Base-by-base conservation (phyloP, 257 asterid species). In the Lantana camara region DNA sequence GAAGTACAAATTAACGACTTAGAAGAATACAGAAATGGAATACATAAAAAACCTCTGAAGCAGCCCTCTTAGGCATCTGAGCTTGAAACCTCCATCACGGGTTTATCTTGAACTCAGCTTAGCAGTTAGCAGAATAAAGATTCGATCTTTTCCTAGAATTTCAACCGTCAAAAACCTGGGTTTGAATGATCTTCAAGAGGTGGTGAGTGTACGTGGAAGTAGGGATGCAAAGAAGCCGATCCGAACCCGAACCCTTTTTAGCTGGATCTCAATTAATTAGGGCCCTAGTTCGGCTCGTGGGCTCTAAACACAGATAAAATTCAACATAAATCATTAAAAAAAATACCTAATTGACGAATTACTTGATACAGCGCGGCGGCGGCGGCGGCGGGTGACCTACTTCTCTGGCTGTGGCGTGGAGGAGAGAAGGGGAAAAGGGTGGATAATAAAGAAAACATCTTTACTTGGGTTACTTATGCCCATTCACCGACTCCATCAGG, bases 41-140 rank as follows among this genome's bases (percentile, higher is more conserved):
- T 2, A 66, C 60, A 17, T 82, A 84, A 53, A 90, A 90, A 17
- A 90, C 75, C 72, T 81, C 82, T 13, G 83, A 63, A 35, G 77
- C 65, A 66, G 60, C 71, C 75, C 80, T 67, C 66, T 67, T 74
- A 53, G 83, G 74, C 94, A 89, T 86, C 63, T 13, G 60, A 64
- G 53, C 30, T 14, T 35, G 58, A 34, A 47, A 54, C 41, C 48
- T 73, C 64, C 74, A 75, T 75, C 7, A 9, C 17, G 5, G 20
- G 38, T 45, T 15, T n/a, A n/a, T 3, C 27, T 4, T 23, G 30
- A 62, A 46, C 27, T 8, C 13, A 70, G 63, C 61, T 52, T 22
- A 57, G 20, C n/a, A n/a, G n/a, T n/a, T n/a, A n/a, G n/a, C 47
- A 34, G 21, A 50, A 41, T 23, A 24, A 27, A 10, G 19, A 19